phyloP scores from a whole-genome alignment of 2,329 filamentous ascomycete species.

The Lecanicillium sp. region DNA sequence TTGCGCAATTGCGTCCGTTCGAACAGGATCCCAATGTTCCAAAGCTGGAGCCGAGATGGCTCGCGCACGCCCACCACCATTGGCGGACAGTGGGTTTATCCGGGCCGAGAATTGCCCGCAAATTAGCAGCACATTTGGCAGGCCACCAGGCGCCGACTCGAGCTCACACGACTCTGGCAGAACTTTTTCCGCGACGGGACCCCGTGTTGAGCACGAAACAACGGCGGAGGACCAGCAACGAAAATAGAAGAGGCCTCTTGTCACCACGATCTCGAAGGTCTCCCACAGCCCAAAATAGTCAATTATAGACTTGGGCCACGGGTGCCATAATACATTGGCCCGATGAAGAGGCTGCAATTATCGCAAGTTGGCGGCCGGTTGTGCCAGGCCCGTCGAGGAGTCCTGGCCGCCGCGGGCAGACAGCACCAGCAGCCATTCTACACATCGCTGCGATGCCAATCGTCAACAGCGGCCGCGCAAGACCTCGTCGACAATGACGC shows the following conservation, averaged over 20 bases:
- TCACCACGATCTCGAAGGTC: neutral
- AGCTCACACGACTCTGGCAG: conserved; percentile 28
- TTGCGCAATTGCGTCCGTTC: conserved; percentile 22
- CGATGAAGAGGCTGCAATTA: conserved; percentile 35
- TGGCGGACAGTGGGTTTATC: conserved; percentile 7
- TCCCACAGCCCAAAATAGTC: too few species aligned
- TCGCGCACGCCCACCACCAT: neutral
- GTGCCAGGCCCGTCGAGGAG: conserved; percentile 25
- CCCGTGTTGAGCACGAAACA: conserved; percentile 4
- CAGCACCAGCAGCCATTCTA: conserved; percentile 15
- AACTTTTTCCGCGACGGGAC: conserved; percentile 25
- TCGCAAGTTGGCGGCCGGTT: conserved; percentile 32
- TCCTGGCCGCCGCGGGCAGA: conserved; percentile 13
- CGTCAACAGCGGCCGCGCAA: conserved; percentile 18
- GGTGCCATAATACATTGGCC: conserved; percentile 4
- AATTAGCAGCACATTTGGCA: conserved; percentile 7
- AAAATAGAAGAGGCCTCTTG: too few species aligned
- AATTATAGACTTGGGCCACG: neutral
- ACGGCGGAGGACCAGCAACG: neutral
- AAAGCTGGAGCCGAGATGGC: conserved; percentile 1
- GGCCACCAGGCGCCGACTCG: conserved; percentile 5
- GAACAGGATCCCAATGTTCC: conserved; percentile 10
- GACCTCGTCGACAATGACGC: conserved; percentile 14
- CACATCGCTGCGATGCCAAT: conserved; percentile 21
- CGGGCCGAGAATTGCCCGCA: conserved; percentile 6